A percentile compares a stretch with the other conserved stretches of the same genome.
Conservation (phyloP, 495 filamentous ascomycete genomes). For the Melanomma pulvis-pyrius region DNA sequence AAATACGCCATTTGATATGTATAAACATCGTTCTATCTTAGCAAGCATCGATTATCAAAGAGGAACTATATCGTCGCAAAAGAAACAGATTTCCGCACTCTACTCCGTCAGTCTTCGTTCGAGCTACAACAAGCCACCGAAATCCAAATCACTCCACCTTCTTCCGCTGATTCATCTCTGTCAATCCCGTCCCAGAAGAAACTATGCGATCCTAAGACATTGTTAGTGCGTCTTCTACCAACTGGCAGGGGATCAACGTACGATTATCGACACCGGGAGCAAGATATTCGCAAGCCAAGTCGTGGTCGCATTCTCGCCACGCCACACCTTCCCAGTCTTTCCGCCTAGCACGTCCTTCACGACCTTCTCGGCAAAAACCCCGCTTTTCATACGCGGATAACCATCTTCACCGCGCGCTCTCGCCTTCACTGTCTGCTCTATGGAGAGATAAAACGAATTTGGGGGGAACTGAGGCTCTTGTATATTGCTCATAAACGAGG, state of each 20-base stretch:
- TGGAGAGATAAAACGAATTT: background rate
- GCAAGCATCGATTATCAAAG: no score
- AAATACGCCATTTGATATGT: no score
- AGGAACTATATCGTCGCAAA: no score
- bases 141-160: background rate
- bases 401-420: background rate
- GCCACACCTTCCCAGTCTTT: background rate
- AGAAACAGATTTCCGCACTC: no score
- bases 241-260: background rate
- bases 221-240: background rate
- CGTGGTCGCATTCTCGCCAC: background rate
- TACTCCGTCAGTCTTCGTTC: no score
- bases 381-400: background rate
- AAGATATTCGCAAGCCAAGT: background rate
- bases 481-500: constrained; percentile 36
- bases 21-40: no score
- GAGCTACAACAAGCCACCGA: no score
- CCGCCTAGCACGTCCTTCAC: constrained; percentile 5
- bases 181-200: background rate
- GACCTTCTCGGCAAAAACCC: constrained; percentile 4
- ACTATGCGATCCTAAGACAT: background rate
- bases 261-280: background rate
- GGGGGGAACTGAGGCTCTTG: background rate
- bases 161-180: background rate
- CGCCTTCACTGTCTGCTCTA: background rate